A percentile compares a stretch with the other conserved stretches of the same genome.
These are phyloP conservation scores for Patellifolia procumbens DNA, from an alignment of 179 eudicot species.

Conservation along the genomic window DNA sequence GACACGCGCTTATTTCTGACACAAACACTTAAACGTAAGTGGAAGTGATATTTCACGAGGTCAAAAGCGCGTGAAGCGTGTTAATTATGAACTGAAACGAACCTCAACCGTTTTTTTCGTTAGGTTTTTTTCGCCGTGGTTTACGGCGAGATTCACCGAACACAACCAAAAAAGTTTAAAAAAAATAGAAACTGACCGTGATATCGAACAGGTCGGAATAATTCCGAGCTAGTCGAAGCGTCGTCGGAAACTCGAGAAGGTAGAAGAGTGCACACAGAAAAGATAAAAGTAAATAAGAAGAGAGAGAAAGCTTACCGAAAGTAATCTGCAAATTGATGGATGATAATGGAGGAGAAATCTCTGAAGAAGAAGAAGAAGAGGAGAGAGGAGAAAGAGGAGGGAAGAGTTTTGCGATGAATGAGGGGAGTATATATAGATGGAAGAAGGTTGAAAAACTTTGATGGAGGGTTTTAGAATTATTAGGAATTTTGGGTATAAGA, in stretches of 20 bases:
- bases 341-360: conserved; percentile 1
- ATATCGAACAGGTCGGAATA: too few species aligned
- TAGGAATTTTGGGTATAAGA: too few species aligned
- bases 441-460: too few species aligned
- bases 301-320: conserved; percentile 18
- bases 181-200: too few species aligned
- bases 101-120: conserved; percentile 22
- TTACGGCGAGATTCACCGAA: conserved; percentile 6
- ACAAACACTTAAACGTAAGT: rapidly evolving
- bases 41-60: background rate
- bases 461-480: conserved; percentile 6
- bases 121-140: conserved; percentile 10
- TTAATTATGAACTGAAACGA: background rate
- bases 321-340: background rate
- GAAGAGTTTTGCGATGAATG: background rate
- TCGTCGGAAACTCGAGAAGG: background rate
- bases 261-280: too few species aligned
- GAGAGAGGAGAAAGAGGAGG: background rate
- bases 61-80: background rate
- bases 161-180: background rate
- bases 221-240: background rate
- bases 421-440: conserved; percentile 6
- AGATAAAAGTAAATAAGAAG: too few species aligned
- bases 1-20: background rate
- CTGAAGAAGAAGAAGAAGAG: too few species aligned